Percentiles rank a stretch among this genome's conserved stretches.
Evolutionary conservation across 352 stramenopile genomes (phyloP).

Genomic region (Pythium scleroteichum): DNA sequence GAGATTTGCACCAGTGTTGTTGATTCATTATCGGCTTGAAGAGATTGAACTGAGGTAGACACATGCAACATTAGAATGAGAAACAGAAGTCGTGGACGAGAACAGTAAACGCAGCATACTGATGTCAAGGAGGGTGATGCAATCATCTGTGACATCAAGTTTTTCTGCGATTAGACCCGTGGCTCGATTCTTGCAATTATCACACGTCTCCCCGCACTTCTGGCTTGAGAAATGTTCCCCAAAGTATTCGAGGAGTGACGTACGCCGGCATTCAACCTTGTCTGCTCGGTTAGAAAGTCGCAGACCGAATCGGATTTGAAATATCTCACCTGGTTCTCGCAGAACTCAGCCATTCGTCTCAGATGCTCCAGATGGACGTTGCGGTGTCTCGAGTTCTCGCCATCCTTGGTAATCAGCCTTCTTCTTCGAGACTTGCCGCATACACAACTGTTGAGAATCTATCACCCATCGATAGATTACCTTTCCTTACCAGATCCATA

Average conservation of each 20-base stretch:
- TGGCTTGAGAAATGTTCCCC: slow-evolving; percentile 84
- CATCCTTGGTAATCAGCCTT: slow-evolving; percentile 81
- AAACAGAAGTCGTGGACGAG: background rate
- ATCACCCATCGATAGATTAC: no score
- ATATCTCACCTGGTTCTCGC: slow-evolving; percentile 68
- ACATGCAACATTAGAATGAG: background rate
- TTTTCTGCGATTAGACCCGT: slow-evolving; percentile 70
- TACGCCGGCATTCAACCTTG: slow-evolving; percentile 77
- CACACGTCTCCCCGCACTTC: slow-evolving; percentile 74
- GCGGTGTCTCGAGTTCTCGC: slow-evolving; percentile 71
- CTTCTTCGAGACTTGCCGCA: slow-evolving; percentile 49
- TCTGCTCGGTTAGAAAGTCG: background rate
- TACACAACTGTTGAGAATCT: no score
- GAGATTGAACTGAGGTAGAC: slow-evolving; percentile 46
- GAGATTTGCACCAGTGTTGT: slow-evolving; percentile 75
- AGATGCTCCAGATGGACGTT: slow-evolving; percentile 86
- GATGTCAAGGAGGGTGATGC: slow-evolving; percentile 53
- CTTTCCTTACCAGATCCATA: slow-evolving; percentile 52
- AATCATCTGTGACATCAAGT: slow-evolving; percentile 77
- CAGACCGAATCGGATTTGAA: background rate
- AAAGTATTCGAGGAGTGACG: slow-evolving; percentile 85
- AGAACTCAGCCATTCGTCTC: slow-evolving; percentile 85
- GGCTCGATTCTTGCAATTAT: slow-evolving; percentile 86
- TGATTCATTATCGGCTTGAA: slow-evolving; percentile 60
- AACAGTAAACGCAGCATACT: slow-evolving; percentile 33